Percentiles rank a stretch among this genome's conserved stretches.
Evolutionary conservation across 148 eudicot genomes (phyloP).

Genomic region (Camellia sinensis): DNA sequence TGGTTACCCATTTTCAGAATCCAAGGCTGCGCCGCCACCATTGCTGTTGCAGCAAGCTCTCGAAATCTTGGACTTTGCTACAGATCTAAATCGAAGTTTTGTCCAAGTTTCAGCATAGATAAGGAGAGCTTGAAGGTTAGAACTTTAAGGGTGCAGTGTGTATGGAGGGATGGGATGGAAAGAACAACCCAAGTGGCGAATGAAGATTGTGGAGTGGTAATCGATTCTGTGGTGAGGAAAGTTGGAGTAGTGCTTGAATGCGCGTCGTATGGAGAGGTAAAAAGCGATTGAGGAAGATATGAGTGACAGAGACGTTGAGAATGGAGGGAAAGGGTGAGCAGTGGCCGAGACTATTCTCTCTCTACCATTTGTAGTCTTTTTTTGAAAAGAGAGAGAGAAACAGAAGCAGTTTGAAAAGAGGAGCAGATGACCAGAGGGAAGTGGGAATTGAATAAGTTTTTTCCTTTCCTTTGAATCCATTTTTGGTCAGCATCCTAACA

Average conservation of each 20-base stretch:
- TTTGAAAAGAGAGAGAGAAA: not conserved
- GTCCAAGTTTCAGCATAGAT: too few species aligned
- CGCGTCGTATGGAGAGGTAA: not conserved
- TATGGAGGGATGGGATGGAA: not conserved
- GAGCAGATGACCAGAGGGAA: not conserved
- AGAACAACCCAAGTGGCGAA: not conserved
- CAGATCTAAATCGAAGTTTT: not conserved
- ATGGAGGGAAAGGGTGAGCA: too few species aligned
- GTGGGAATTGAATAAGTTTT: not conserved
- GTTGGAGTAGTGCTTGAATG: conserved; percentile 24
- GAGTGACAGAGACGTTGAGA: conserved; percentile 8
- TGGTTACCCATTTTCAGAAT: conserved; percentile 68
- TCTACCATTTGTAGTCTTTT: not conserved
- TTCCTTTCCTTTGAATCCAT: too few species aligned
- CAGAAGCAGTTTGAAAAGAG: not conserved
- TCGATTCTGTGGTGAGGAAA: conserved; percentile 17
- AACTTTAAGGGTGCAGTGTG: not conserved
- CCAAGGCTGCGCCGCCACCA: conserved; percentile 92
- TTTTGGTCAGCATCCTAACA: too few species aligned
- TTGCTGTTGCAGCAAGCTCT: conserved; percentile 20
- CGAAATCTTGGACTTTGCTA: conserved; percentile 17
- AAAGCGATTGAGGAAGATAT: conserved; percentile 21
- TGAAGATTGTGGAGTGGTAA: conserved; percentile 13
- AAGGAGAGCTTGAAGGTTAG: not conserved
- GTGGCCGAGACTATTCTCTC: not conserved